Evolutionary conservation across 371 early-diverging fungal species (phyloP), one percentile per base, ranked within the genome.

Genomic region (Apophysomyces sp.): DNA sequence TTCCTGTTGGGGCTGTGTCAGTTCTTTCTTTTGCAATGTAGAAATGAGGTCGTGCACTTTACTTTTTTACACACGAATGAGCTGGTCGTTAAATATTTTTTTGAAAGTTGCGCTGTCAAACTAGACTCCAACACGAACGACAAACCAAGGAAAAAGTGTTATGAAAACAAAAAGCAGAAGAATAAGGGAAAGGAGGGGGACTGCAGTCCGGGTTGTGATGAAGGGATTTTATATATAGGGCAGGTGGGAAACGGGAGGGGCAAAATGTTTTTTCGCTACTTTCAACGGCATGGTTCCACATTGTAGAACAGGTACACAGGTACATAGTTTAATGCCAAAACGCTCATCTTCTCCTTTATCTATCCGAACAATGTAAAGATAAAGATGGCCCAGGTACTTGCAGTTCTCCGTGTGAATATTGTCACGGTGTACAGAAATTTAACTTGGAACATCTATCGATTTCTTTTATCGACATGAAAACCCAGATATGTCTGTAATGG

Each of bases 1-100:
- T 79, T 26, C 24, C 49, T 37, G 37, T 37, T 37, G n/a, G n/a
- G 37, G n/a, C 37, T 37, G 37, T 37, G 37, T 37, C 37, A 37
- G 37, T 37, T 2, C 37, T 37, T 11, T 37, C 2, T 11, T 37
- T 3, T 11, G 37, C 15, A 37, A 13, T 37, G 37, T 2, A n/a
- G 37, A n/a, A n/a, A 13, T 37, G 37, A n/a, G 2, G 37, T 37
- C 37, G n/a, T 37, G 11, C 37, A 37, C 37, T 37, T 37, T 37
- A 3, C 2, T 37, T 37, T n/a, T 37, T 37, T 37, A 13, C 2
- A 37, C 34, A 34, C 34, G 34, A 34, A 34, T 34, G 34, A 5
- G 34, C 12, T 37, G 37, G 11, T 3, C n/a, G 11, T 13, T 13
- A 37, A 9, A 11, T 37, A 11, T 11, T 11, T 2, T 3, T 37